A percentile compares a stretch with the other conserved stretches of the same genome.
Conservation (phyloP, 148 eudicot species). For the Silene latifolia region DNA sequence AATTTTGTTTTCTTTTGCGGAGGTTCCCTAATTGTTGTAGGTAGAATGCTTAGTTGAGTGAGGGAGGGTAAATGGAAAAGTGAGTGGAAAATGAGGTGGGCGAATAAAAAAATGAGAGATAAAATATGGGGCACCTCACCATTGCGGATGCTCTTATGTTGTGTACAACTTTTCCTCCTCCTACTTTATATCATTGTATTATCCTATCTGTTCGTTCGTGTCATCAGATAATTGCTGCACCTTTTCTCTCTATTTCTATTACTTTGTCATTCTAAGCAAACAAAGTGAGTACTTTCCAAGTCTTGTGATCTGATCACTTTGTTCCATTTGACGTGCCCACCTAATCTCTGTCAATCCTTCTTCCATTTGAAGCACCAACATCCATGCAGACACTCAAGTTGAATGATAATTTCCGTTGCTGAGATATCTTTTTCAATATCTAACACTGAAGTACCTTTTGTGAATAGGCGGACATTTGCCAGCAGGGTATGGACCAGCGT, state of each 20-base stretch:
- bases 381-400: not conserved
- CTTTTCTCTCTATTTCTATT: not conserved
- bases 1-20: too few relatives aligned
- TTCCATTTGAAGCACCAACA: not conserved
- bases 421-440: not conserved
- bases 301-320: not conserved
- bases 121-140: too few relatives aligned
- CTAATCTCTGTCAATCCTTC: not conserved
- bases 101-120: too few relatives aligned
- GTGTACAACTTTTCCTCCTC: not conserved
- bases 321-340: not conserved
- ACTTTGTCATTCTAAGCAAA: not conserved
- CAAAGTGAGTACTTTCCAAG: not conserved
- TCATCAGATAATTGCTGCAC: too few relatives aligned
- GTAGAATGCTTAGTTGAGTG: too few relatives aligned
- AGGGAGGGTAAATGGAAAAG: too few relatives aligned
- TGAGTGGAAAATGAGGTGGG: too few relatives aligned
- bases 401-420: not conserved
- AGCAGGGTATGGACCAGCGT: slow-evolving; percentile 88
- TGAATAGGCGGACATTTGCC: slow-evolving; percentile 91
- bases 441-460: slow-evolving; percentile 9
- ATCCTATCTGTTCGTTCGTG: not conserved
- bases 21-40: too few relatives aligned
- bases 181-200: not conserved
- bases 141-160: not conserved